phyloP scores from a whole-genome alignment of 2,329 filamentous ascomycete genomes.

The Aspergillus thermomutatus region DNA sequence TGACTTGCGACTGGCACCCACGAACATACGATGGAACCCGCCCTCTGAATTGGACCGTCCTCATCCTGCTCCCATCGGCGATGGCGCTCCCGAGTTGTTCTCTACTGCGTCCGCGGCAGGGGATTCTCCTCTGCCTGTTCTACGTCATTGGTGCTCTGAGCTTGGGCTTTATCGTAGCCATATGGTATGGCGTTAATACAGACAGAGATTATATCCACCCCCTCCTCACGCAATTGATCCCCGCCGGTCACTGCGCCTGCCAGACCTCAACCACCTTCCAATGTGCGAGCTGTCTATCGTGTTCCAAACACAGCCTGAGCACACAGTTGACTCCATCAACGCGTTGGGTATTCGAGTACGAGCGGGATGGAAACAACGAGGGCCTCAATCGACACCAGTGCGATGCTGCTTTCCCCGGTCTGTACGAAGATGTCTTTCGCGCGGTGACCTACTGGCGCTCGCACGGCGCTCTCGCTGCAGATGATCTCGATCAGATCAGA shows the following conservation, averaged over 20 bases:
- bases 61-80: constrained; percentile 14
- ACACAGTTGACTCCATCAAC: constrained; percentile 7
- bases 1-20: not conserved
- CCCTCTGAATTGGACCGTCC: not conserved
- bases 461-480: constrained; percentile 21
- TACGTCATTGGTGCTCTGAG: not conserved
- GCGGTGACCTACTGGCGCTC: constrained; percentile 27
- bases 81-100: not conserved
- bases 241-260: constrained; percentile 39
- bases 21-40: not conserved
- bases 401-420: constrained; percentile 31
- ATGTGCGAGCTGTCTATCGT: constrained; percentile 34
- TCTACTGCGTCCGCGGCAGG: not conserved
- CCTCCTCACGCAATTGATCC: constrained; percentile 36
- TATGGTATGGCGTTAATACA: constrained; percentile 29
- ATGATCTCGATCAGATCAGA: constrained; percentile 27
- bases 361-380: constrained; percentile 31
- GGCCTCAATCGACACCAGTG: constrained; percentile 28
- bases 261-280: constrained; percentile 37
- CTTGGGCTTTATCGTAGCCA: not conserved
- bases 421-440: constrained; percentile 35
- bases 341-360: constrained; percentile 30
- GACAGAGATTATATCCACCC: constrained; percentile 36
- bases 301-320: constrained; percentile 12
- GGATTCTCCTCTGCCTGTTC: not conserved